A percentile compares a stretch with the other conserved stretches of the same genome.
phyloP scores from a whole-genome alignment of 208 protist genomes.

The Acanthamoeba royreba region DNA sequence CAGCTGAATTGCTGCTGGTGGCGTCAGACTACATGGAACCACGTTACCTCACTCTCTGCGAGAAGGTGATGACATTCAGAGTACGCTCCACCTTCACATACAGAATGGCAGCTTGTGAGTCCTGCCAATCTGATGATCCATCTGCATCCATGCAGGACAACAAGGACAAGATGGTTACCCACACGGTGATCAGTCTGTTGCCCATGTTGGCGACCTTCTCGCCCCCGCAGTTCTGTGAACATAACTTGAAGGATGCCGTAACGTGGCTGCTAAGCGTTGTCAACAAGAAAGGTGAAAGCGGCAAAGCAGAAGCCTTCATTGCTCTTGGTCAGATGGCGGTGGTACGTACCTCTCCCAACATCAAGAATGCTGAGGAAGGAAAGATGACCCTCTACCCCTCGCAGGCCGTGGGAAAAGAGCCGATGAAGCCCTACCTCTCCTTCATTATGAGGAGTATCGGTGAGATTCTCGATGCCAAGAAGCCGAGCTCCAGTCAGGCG shows the following conservation, averaged over 20 bases:
- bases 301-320: constrained; percentile 55
- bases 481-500: constrained; percentile 49
- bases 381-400: no score
- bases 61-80: constrained; percentile 66
- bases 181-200: constrained; percentile 67
- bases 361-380: no score
- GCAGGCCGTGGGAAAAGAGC: constrained; percentile 40
- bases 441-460: constrained; percentile 49
- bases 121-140: background rate
- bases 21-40: constrained; percentile 54
- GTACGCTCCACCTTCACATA: background rate
- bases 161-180: constrained; percentile 62
- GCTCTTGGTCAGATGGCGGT: constrained; percentile 73
- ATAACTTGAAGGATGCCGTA: constrained; percentile 41
- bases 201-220: constrained; percentile 70
- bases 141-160: constrained; percentile 1
- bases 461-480: constrained; percentile 47
- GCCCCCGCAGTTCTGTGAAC: constrained; percentile 46
- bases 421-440: constrained; percentile 67
- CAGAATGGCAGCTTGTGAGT: background rate
- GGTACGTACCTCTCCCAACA: background rate
- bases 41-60: constrained; percentile 62
- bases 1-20: constrained; percentile 62
- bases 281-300: background rate
- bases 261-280: background rate